Evolutionary conservation across 2,329 filamentous ascomycete genomes (phyloP).

Genomic region (Botrytis medusae): DNA sequence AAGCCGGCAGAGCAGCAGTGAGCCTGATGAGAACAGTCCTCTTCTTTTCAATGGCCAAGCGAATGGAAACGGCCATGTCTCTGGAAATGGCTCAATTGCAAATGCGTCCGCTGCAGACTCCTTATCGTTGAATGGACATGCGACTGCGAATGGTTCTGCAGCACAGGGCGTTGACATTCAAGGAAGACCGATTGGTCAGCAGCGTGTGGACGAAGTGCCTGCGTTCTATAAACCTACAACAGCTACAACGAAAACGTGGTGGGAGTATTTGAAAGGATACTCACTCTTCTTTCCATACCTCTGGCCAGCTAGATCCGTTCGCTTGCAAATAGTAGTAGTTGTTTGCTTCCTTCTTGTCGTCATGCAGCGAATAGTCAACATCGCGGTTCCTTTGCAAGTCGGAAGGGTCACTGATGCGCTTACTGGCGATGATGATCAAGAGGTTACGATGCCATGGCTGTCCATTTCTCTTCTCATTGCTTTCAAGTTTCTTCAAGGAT

Average conservation of each 20-base stretch:
- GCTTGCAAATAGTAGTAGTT: slow-evolving; percentile 75
- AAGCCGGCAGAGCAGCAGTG: slow-evolving; percentile 20
- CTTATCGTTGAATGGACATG: slow-evolving; percentile 36
- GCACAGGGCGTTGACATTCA: slow-evolving; percentile 50
- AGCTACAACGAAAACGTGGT: slow-evolving; percentile 86
- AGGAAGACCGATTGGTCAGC: slow-evolving; percentile 43
- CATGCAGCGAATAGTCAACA: slow-evolving; percentile 79
- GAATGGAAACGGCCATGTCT: slow-evolving; percentile 37
- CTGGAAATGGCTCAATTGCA: slow-evolving; percentile 44
- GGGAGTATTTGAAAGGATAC: slow-evolving; percentile 92
- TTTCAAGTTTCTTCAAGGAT: slow-evolving; percentile 81
- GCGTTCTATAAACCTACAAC: slow-evolving; percentile 90
- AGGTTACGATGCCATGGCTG: slow-evolving; percentile 61
- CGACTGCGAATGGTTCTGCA: slow-evolving; percentile 21
- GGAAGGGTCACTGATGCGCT: slow-evolving; percentile 77
- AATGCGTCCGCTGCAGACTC: slow-evolving; percentile 26
- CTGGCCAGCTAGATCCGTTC: slow-evolving; percentile 81
- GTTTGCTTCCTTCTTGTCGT: slow-evolving; percentile 80
- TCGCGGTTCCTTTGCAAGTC: slow-evolving; percentile 80
- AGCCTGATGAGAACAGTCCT: slow-evolving; percentile 58
- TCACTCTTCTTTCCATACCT: slow-evolving; percentile 94
- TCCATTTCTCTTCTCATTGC: slow-evolving; percentile 74
- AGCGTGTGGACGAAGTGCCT: slow-evolving; percentile 58
- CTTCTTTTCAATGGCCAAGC: slow-evolving; percentile 52
- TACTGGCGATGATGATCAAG: slow-evolving; percentile 52